Evolutionary conservation across 164 flowering plant species (phyloP).

Genomic region (Cinnamomum chago): DNA sequence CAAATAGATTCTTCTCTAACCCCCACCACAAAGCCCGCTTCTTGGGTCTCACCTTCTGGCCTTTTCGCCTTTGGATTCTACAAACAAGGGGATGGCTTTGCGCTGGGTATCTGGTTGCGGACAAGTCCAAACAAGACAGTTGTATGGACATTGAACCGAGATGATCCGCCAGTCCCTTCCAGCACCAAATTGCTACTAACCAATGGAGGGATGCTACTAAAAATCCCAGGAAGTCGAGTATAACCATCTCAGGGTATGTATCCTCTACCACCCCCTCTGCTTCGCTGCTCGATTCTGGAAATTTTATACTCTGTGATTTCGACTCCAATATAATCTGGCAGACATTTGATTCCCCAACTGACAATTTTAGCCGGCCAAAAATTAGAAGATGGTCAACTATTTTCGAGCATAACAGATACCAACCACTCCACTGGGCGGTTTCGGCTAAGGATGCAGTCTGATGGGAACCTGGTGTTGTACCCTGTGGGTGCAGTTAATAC

Average conservation of each 20-base stretch:
- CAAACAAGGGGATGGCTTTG: constrained; percentile 6
- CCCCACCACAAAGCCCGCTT: constrained; percentile 4
- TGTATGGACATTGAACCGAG: constrained; percentile 25
- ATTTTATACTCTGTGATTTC: constrained; percentile 16
- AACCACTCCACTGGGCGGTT: constrained; percentile 13
- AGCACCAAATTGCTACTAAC: constrained; percentile 7
- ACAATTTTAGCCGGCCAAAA: constrained; percentile 15
- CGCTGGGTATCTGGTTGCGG: constrained; percentile 7
- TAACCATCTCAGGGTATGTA: not conserved
- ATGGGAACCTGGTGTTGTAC: constrained; percentile 23
- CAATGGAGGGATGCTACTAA: constrained; percentile 7
- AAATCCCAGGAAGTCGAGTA: not conserved
- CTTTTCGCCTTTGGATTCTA: constrained; percentile 31
- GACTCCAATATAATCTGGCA: constrained; percentile 15
- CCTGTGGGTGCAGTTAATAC: not conserved
- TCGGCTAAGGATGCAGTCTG: constrained; percentile 25
- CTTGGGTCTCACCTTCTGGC: constrained; percentile 24
- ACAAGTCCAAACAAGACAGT: constrained; percentile 1
- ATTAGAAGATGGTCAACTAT: not conserved
- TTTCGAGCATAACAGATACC: constrained; percentile 9
- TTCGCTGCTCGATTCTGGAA: constrained; percentile 32
- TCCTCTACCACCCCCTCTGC: constrained; percentile 11
- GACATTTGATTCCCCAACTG: constrained; percentile 23
- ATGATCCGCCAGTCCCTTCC: constrained; percentile 9
- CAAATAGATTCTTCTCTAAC: constrained; percentile 17